Conservation (phyloP, 2,329 filamentous ascomycete species). For the Fusarium domesticum region DNA sequence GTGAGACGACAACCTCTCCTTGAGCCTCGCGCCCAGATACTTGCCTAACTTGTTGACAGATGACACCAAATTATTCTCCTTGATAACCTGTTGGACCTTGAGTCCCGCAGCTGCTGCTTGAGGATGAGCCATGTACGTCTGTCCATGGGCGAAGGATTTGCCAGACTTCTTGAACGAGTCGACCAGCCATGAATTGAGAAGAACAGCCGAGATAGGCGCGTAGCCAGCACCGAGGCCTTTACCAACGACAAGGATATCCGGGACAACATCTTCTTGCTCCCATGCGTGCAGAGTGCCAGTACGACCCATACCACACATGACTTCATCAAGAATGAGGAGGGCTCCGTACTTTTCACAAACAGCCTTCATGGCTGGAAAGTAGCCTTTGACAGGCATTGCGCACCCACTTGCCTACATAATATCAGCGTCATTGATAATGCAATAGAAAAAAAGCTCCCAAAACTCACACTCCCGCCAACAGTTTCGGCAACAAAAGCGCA, state of each 20-base stretch:
- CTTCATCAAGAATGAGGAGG: conserved; percentile 55
- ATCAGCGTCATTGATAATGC: neutral
- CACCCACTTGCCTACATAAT: conserved; percentile 16
- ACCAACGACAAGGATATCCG: conserved; percentile 64
- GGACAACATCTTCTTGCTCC: conserved; percentile 55
- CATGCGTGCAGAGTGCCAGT: conserved; percentile 61
- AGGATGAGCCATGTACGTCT: conserved; percentile 19
- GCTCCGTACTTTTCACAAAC: conserved; percentile 56
- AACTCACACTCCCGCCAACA: conserved; percentile 29
- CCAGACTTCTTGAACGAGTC: conserved; percentile 14
- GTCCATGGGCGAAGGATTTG: conserved; percentile 13
- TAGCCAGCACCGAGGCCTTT: conserved; percentile 56
- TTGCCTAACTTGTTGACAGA: conserved; percentile 10
- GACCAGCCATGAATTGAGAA: conserved; percentile 14
- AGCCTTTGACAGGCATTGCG: conserved; percentile 38
- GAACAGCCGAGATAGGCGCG: conserved; percentile 17
- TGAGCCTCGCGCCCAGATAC: conserved; percentile 16
- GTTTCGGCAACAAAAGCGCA: conserved; percentile 51
- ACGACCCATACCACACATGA: conserved; percentile 68
- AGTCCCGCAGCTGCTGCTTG: conserved; percentile 14
- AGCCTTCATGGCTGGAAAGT: conserved; percentile 50
- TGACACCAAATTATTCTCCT: conserved; percentile 3
- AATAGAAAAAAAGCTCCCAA: no score
- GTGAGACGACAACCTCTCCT: conserved; percentile 4
- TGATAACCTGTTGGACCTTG: conserved; percentile 18